Conservation (phyloP, 805 yeast species). For the Sugiyamaella lignohabitans region DNA sequence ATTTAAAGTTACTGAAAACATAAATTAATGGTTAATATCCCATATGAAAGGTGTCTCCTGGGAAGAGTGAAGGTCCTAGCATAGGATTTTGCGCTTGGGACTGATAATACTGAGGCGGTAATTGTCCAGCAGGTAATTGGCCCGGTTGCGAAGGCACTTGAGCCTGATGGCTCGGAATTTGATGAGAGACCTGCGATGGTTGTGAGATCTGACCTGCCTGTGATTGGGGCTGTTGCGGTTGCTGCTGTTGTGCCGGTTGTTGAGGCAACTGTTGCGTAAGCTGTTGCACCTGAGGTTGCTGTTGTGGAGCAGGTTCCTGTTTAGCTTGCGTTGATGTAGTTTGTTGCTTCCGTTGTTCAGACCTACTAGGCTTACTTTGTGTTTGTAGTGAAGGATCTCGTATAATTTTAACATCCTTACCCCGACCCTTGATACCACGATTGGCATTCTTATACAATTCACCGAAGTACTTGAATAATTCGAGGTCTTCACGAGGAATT, state of each 20-base stretch:
- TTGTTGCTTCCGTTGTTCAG: not conserved
- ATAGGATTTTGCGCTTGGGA: constrained; percentile 11
- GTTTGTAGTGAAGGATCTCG: constrained; percentile 5
- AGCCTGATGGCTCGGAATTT: constrained; percentile 1
- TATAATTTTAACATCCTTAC: constrained; percentile 41
- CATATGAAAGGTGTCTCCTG: constrained; percentile 4
- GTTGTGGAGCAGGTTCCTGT: no score
- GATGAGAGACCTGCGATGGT: constrained; percentile 6
- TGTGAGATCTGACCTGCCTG: constrained; percentile 2
- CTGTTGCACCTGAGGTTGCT: not conserved
- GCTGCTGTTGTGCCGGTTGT: constrained; percentile 7
- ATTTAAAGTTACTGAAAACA: no score
- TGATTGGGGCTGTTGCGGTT: constrained; percentile 5
- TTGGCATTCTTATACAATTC: constrained; percentile 80
- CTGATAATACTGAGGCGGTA: constrained; percentile 4
- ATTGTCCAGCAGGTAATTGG: not conserved
- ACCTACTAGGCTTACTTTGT: not conserved
- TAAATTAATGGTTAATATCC: not conserved
- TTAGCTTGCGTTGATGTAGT: no score
- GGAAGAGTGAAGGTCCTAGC: constrained; percentile 11
- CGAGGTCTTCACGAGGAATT: constrained; percentile 58
- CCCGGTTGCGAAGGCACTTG: no score
- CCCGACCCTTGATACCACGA: constrained; percentile 88
- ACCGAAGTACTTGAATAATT: constrained; percentile 69
- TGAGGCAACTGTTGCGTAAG: no score